phyloP scores from a whole-genome alignment of 2,329 filamentous ascomycete genomes.

The Curvularia spicifera region DNA sequence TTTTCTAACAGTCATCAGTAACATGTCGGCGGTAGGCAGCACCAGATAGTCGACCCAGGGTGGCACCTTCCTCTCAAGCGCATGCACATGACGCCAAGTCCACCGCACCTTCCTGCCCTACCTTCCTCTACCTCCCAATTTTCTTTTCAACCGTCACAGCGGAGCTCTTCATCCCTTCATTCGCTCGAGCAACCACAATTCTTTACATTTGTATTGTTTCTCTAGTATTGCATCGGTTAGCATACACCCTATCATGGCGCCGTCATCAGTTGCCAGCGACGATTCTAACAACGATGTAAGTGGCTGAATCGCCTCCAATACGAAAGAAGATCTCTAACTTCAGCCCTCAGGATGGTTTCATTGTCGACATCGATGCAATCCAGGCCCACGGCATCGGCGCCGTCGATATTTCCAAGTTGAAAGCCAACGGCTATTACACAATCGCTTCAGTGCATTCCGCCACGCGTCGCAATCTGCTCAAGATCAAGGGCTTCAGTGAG shows the following conservation, averaged over 20 bases:
- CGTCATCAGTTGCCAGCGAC: slow-evolving; percentile 60
- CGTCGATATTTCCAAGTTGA: slow-evolving; percentile 70
- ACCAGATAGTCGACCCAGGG: neutral
- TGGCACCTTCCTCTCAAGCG: slow-evolving; percentile 18
- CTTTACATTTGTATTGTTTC: slow-evolving; percentile 11
- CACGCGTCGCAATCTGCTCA: slow-evolving; percentile 65
- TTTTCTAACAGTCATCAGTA: neutral
- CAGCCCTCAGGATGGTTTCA: slow-evolving; percentile 57
- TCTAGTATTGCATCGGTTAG: slow-evolving; percentile 5
- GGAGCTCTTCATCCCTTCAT: neutral
- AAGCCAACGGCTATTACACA: slow-evolving; percentile 67
- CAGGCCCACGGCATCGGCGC: slow-evolving; percentile 71
- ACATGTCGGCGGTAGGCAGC: neutral
- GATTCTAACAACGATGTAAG: slow-evolving; percentile 59
- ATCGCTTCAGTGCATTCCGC: slow-evolving; percentile 66
- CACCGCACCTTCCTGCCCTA: slow-evolving; percentile 21
- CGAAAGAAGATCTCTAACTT: neutral
- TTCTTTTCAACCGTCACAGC: neutral
- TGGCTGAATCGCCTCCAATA: neutral
- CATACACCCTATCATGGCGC: slow-evolving; percentile 32
- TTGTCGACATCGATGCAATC: slow-evolving; percentile 70
- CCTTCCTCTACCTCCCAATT: slow-evolving; percentile 5
- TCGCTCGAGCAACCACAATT: slow-evolving; percentile 2
- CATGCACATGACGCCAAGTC: slow-evolving; percentile 25
- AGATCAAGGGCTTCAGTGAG: slow-evolving; percentile 74